Base-by-base conservation (phyloP, 352 stramenopile species). In the Globisporangium nunn region DNA sequence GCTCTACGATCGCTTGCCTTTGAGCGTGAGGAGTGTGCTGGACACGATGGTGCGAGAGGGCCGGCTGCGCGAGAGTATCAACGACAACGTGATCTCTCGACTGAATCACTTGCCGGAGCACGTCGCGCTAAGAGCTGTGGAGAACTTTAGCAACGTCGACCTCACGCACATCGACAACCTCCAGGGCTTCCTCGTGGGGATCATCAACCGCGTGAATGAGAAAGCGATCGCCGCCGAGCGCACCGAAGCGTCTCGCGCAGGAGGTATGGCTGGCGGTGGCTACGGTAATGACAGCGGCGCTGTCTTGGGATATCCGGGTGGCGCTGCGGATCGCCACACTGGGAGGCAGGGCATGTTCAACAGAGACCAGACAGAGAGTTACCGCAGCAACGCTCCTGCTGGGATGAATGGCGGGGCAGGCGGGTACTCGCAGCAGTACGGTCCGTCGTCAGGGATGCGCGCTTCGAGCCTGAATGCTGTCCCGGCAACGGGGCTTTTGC, bases 131-230 rank as follows among this genome's bases (percentile, higher is more conserved):
- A 70, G 70, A 11, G 83, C 78, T 3, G 78, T 91, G 1, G 79
- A 89, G 41, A 93, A 91, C 52, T 87, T 93, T 48, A 85, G 68
- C 68, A 85, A 85, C 54, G 74, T 81, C 33, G 81, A 93, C 66
- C 58, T 90, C 11, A 63, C 74, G n/a, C 75, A 87, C 35, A 72
- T 93, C 35, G 69, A 74, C n/a, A 91, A 91, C 59, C 52, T 91
- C 29, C 74, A 91, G 57, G 79, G 79, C 14, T 93, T 93, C 61
- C 67, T 93, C 2, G 77, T 91, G 4, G 83, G 83, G 30, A 93
- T 93, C 54, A 89, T 93, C 66, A 91, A 89, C 51, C 81, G 81
- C 47, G 78, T 91, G 11, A 78, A 89, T 28, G 83, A 91, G 49
- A 84, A 83, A 53, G 59, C 67, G 11, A 70, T 77, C 59, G 55